Percentiles rank a stretch among this genome's conserved stretches.
Evolutionary conservation across 306 rosid genomes (phyloP).

Genomic region (Potentilla sterilis): DNA sequence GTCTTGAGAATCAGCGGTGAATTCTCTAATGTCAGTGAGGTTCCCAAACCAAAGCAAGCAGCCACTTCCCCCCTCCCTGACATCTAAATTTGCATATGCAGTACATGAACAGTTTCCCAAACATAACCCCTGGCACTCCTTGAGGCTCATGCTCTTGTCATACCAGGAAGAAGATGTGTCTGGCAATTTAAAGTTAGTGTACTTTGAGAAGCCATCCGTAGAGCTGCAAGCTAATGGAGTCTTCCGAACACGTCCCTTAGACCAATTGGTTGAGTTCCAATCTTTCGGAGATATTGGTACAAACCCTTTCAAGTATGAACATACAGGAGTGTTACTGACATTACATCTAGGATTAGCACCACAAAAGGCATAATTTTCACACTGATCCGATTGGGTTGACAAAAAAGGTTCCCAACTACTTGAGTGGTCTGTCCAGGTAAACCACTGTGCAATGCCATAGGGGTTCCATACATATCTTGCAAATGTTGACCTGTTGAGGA

Average conservation of each 20-base stretch:
- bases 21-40: conserved; percentile 30
- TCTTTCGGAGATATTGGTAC: conserved; percentile 27
- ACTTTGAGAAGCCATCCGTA: conserved; percentile 29
- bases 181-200: conserved; percentile 32
- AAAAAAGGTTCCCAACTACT: neutral
- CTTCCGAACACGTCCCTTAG: conserved; percentile 39
- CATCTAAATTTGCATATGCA: conserved; percentile 37
- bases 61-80: conserved; percentile 28
- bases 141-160: conserved; percentile 21
- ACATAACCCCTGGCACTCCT: conserved; percentile 32
- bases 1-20: neutral
- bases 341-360: conserved; percentile 47
- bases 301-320: conserved; percentile 50
- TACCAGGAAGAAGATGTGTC: conserved; percentile 10
- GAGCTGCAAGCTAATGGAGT: conserved; percentile 26
- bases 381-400: neutral
- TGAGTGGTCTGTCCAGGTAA: conserved; percentile 2
- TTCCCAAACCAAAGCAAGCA: conserved; percentile 41
- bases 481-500: conserved; percentile 26
- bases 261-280: conserved; percentile 33
- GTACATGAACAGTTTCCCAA: conserved; percentile 40
- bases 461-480: conserved; percentile 42
- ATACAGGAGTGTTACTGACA: conserved; percentile 17
- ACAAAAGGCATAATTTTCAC: conserved; percentile 45
- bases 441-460: conserved; percentile 19